Conservation (phyloP, 108 stramenopile genomes). For the Nitzschia sp. region DNA sequence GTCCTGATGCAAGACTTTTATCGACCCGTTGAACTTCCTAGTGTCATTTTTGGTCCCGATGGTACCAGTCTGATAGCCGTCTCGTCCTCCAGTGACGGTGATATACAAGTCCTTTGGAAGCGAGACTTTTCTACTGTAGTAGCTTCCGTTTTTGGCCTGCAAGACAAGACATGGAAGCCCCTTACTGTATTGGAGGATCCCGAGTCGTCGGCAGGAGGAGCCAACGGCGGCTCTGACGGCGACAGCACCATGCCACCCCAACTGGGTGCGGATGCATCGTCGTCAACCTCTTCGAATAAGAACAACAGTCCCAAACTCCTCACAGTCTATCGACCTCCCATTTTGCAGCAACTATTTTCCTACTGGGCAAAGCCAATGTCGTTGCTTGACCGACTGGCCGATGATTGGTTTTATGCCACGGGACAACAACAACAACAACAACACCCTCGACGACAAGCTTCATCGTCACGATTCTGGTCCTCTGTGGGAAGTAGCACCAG, state of each 20-base stretch:
- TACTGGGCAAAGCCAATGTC: not conserved
- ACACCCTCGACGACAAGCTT: not conserved
- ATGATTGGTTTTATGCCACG: constrained; percentile 10
- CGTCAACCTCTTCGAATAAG: not conserved
- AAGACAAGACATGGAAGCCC: constrained; percentile 58
- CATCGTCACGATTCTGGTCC: not conserved
- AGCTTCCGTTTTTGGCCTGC: constrained; percentile 76
- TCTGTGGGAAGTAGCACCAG: not conserved
- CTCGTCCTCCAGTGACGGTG: not conserved
- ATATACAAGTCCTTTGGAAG: constrained; percentile 40
- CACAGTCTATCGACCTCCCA: not conserved
- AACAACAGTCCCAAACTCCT: not conserved
- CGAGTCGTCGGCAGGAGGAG: not conserved
- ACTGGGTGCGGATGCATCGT: not conserved
- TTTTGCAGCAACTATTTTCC: not conserved
- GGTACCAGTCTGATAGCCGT: constrained; percentile 62
- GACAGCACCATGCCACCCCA: not conserved
- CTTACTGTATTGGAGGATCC: constrained; percentile 51
- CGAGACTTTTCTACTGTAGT: constrained; percentile 57
- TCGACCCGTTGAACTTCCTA: constrained; percentile 31
- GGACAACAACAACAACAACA: not conserved
- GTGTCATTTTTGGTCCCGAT: constrained; percentile 70
- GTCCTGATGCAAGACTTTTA: constrained; percentile 10
- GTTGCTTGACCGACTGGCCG: not conserved
- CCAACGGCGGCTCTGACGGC: not conserved